These are phyloP conservation scores for Mycena rebaudengoi DNA, from an alignment of 768 basidiomycete genomes.

Conservation along the genomic window DNA sequence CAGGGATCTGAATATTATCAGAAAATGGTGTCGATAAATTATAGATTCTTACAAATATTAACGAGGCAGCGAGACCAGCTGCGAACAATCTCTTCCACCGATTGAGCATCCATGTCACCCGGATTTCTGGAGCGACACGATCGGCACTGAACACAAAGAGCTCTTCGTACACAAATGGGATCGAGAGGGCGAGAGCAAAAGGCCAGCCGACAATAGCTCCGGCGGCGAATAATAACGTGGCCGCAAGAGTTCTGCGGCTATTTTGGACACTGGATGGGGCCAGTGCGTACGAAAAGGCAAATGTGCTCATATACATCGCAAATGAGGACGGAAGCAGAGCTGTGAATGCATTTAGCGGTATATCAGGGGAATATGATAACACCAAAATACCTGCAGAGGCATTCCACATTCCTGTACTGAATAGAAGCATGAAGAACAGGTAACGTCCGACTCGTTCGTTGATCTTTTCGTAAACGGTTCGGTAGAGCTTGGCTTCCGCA, in stretches of 20 bases:
- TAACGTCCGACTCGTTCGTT: constrained; percentile 95
- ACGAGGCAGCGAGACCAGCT: constrained; percentile 61
- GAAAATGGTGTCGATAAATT: neutral
- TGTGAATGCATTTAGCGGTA: constrained; percentile 39
- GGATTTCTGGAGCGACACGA: constrained; percentile 55
- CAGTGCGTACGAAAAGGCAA: constrained; percentile 79
- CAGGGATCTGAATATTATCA: constrained; percentile 71
- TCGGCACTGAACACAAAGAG: constrained; percentile 82
- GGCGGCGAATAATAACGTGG: constrained; percentile 76
- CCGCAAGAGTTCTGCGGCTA: constrained; percentile 63
- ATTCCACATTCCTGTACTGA: constrained; percentile 96
- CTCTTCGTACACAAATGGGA: constrained; percentile 93
- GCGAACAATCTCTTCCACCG: constrained; percentile 67
- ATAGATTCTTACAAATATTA: constrained; percentile 66
- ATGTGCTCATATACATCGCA: constrained; percentile 86
- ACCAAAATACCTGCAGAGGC: constrained; percentile 75
- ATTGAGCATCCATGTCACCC: constrained; percentile 61
- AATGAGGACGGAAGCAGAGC: constrained; percentile 96
- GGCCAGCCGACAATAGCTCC: constrained; percentile 97
- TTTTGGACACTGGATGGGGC: constrained; percentile 64
- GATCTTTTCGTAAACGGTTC: constrained; percentile 80
- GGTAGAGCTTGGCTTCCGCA: constrained; percentile 86
- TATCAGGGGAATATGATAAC: neutral
- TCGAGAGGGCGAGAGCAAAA: constrained; percentile 85
- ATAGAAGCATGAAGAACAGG: constrained; percentile 83